Evolutionary conservation across 257 asterid genomes (phyloP), one percentile per base, ranked within the genome.

Genomic region (Nicotiana sylvestris): DNA sequence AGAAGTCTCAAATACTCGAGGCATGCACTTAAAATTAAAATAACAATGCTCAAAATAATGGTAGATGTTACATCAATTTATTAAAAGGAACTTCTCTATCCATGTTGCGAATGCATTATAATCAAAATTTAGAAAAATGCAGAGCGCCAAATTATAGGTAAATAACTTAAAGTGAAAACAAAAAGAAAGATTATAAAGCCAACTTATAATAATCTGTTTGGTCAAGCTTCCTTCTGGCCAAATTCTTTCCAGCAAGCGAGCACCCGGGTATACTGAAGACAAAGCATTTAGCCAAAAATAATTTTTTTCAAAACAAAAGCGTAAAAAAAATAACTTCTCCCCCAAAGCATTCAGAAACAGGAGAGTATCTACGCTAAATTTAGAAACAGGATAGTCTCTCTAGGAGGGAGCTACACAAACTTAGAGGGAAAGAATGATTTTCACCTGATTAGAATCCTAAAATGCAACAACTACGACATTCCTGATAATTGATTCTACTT

Each of bases 301-400:
- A 1, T 35, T 0, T 5, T 37, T 37, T 37, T 37, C 0, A 1
- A 5, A 37, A 1, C 7, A 37, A 0, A 37, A 5, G 43, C 1
- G 13, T 3, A 9, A 8, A 10, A 49, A 49, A 11, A 2, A 29
- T 21, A 29, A 29, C 2, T 29, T 29, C 30, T 29, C 30, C 30
- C 30, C 30, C 30, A 29, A 1, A 29, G 30, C 30, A 29, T 29
- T 61, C 7, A 2, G 33, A 21, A 25, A 58, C 21, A 58, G 25
- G 9, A 57, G 62, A 15, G n/a, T 57, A 57, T 17, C 61, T 6
- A 55, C 15, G 17, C 16, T 4, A 12, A 51, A n/a, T 1, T 6
- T 17, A 1, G 65, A n/a, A 8, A 56, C 18, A 56, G 6, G 55
- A 49, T 9, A 49, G 3, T 9, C 9, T 49, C 56, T 49, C 12